Evolutionary conservation across 163 green algal genomes (phyloP), one percentile per base, ranked within the genome.

Genomic region (Chlamydomonas reinhardtii): DNA sequence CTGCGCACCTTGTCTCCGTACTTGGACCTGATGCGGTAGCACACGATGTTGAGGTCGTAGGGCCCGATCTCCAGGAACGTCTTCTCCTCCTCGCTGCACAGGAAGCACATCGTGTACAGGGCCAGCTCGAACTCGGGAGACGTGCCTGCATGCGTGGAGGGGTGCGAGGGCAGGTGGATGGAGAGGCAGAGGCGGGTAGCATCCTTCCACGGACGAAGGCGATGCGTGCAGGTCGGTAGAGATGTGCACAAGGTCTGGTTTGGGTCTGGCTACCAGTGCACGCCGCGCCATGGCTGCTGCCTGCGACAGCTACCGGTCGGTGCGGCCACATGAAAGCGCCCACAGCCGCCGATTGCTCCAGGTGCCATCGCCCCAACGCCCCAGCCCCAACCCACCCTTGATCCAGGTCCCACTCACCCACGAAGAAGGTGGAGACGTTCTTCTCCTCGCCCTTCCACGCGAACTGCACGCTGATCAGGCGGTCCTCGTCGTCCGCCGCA

Each of bases 81-180:
- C 68, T 93, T 80, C 76, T 92, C 88, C 69, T 76, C 65, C 14
- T 85, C 34, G 5, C 27, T 73, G 89, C 89, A 81, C 70, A 95
- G 69, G 82, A 96, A 96, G 92, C 88, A 95, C 72, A 96, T 73
- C 4, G 94, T 94, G 86, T 96, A 96, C 39, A 96, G 90, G 3
- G 94, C 94, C 70, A 97, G 48, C 91, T 96, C 94, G 91, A 96
- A 96, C 85, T 96, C 94, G 8, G 94, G 94, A 3, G 92, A 95
- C 16, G 91, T 95, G 71, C 94, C 94, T 91, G 76, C 14, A n/a
- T 4, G 61, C 61, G 59, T 22, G 15, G 73, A 37, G 4, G 27
- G 22, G 22, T 15, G 73, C 2, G 27, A 25, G 22, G 69, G 19
- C 27, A 15, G 20, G 20, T 9, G 34, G 35, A 14, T 8, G n/a